phyloP scores from a whole-genome alignment of 129 eudicot species.

The Lactuca sativa region DNA sequence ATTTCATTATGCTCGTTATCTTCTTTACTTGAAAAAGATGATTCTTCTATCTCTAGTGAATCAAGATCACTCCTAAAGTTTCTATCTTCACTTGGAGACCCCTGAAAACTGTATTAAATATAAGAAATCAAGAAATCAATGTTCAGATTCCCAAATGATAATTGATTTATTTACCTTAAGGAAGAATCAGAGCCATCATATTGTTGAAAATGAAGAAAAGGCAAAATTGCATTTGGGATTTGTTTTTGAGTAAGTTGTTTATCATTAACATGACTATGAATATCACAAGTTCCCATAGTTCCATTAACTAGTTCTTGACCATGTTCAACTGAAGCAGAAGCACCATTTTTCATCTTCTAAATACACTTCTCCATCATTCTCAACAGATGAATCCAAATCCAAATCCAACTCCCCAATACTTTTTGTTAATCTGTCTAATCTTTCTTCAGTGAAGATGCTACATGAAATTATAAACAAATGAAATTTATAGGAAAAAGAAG shows the following conservation, averaged over 20 bases:
- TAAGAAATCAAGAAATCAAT: conserved; percentile 7
- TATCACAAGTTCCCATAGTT: conserved; percentile 37
- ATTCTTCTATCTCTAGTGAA: conserved; percentile 73
- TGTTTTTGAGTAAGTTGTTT: conserved; percentile 50
- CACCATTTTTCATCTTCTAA: conserved; percentile 40
- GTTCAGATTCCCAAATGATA: conserved; percentile 12
- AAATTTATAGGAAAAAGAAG: background rate
- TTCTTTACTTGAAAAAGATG: conserved; percentile 85
- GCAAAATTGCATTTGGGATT: conserved; percentile 67
- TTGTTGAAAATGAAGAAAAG: conserved; percentile 63
- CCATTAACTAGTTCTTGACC: conserved; percentile 41
- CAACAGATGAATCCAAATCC: conserved; percentile 19
- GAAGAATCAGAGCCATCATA: conserved; percentile 87
- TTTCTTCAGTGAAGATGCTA: conserved; percentile 89
- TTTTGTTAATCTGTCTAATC: conserved; percentile 78
- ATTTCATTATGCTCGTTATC: conserved; percentile 67
- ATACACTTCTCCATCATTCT: conserved; percentile 35
- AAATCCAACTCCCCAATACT: conserved; percentile 54
- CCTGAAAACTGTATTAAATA: conserved; percentile 65
- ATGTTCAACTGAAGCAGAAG: conserved; percentile 26
- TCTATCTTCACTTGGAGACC: conserved; percentile 82
- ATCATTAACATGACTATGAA: conserved; percentile 22
- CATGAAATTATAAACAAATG: conserved; percentile 24
- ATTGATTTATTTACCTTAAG: conserved; percentile 55
- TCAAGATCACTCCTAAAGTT: conserved; percentile 71